These are phyloP conservation scores for Vaccinium darrowii DNA, from an alignment of 148 eudicot species.

Conservation along the genomic window DNA sequence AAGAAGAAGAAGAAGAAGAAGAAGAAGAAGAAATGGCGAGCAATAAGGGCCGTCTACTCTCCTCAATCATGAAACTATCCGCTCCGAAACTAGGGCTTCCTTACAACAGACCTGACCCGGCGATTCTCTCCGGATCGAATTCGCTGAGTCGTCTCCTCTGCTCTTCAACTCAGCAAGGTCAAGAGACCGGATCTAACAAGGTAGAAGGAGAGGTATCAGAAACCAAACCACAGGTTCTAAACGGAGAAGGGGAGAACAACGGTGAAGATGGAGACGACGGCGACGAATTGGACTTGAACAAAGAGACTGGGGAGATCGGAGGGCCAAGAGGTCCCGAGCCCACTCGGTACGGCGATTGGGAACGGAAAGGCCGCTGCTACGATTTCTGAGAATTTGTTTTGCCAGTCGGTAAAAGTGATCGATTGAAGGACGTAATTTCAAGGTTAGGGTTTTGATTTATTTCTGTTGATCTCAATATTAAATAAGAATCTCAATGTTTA, in stretches of 20 bases:
- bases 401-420: neutral
- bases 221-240: slow-evolving; percentile 9
- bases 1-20: neutral
- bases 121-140: slow-evolving; percentile 22
- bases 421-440: neutral
- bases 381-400: slow-evolving; percentile 50
- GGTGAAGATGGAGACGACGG: slow-evolving; percentile 27
- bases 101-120: slow-evolving; percentile 18
- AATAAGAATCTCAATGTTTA: neutral
- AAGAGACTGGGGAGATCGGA: slow-evolving; percentile 84
- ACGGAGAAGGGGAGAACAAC: slow-evolving; percentile 7
- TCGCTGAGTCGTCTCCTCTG: slow-evolving; percentile 30
- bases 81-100: slow-evolving; percentile 16
- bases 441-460: neutral
- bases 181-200: slow-evolving; percentile 6
- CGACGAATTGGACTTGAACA: slow-evolving; percentile 44
- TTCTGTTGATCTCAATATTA: neutral
- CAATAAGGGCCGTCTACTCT: slow-evolving; percentile 44
- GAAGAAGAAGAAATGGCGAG: slow-evolving; percentile 33
- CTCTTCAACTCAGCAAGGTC: slow-evolving; percentile 32
- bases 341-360: slow-evolving; percentile 95
- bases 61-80: slow-evolving; percentile 25
- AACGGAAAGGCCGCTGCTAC: slow-evolving; percentile 76
- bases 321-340: slow-evolving; percentile 96
- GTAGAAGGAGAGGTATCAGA: slow-evolving; percentile 21